Base-by-base conservation (phyloP, 2,329 filamentous ascomycete species). In the Dactylella cylindrospora region DNA sequence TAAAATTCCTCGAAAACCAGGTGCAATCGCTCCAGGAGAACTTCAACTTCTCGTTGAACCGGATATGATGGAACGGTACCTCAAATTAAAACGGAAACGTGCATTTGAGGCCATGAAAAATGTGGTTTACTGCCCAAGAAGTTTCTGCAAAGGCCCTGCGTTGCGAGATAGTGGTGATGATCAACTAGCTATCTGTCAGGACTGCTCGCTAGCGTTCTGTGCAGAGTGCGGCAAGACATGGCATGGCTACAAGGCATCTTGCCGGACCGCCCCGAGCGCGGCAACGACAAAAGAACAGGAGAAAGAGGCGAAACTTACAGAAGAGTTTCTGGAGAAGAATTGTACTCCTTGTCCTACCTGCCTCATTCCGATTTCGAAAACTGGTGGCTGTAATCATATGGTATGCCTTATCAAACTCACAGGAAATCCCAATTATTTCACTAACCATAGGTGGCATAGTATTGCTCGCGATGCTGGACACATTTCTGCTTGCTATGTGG, bases 401-500 rank as follows among this genome's bases (percentile, higher is more conserved):
- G 87, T 85, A 43, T 96, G 91, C 74, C 88, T 85, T 72, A 28
- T 12, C 17, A 28, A n/a, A n/a, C 7, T 19, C 5, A 4, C 15
- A 38, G 3, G 10, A 4, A 38, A 19, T 13, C n/a, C 5, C 6
- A 5, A 5, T 23, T 10, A n/a, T 32, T 8, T 43, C 26, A 15
- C 29, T 35, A 10, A 35, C 43, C 29, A 36, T 22, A 10, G 23
- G 2, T 26, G 2, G 20, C 10, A 3, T 33, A 64, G 50, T 64
- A 49, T 17, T 59, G 53, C 35, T 60, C 68, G 66, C 45, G 84
- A 66, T 98, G 93, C 76, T 79, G 85, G 45, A 86, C 88, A 1
- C 91, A 97, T 72, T 97, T 96, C 72, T 98, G 93, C 75, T 97
- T 97, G 68, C 79, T 97, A 1, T 97, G 93, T 71, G 85, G 86